Base-by-base conservation (phyloP, 1,284 basidiomycete species). In the Ustilago lituana region DNA sequence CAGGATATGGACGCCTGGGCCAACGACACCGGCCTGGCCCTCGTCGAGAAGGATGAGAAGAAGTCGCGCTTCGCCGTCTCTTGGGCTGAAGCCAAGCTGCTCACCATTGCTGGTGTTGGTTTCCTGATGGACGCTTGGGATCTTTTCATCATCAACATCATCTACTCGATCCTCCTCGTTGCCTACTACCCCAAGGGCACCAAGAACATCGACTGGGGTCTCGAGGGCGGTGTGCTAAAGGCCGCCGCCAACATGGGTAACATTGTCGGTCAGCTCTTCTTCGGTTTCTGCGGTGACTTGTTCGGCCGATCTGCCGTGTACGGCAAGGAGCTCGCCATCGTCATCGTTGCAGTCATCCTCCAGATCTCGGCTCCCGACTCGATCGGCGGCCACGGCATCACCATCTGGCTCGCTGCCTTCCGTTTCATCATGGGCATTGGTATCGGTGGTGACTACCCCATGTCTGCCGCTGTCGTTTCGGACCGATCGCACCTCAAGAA, bases 371-470 rank as follows among this genome's bases (percentile, higher is more conserved):
- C 73, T 5, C 77, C 77, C 32, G 76, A 79, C 63, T 71, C 55
- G 24, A 57, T 79, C 39, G 68, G 68, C 39, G 76, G 76, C 33
- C 49, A 69, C 41, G 75, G 75, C 27, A 70, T 79, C 66, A 79
- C 77, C 50, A 65, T 68, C 63, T 79, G 75, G 75, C 76, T 79
- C 46, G 51, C 73, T 41, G 73, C 31, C 43, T 74, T 76, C 71
- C 73, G 77, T 48, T 52, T 79, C 58, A 20, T 79, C 49, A 77
- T 79, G 74, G 77, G 77, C 38, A 76, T 78, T 40, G 80, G 78
- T 20, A 89, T 92, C 5, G 91, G 91, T 26, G 91, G 91, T 37
- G 91, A 93, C 82, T 92, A 92, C 79, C 91, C 91, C 12, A 89
- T 91, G 88, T 86, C 85, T 1, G 84, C 86, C 31, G 82, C 76